These are phyloP conservation scores for Talaromyces islandicus DNA, from an alignment of 2,329 filamentous ascomycete species.

Conservation along the genomic window DNA sequence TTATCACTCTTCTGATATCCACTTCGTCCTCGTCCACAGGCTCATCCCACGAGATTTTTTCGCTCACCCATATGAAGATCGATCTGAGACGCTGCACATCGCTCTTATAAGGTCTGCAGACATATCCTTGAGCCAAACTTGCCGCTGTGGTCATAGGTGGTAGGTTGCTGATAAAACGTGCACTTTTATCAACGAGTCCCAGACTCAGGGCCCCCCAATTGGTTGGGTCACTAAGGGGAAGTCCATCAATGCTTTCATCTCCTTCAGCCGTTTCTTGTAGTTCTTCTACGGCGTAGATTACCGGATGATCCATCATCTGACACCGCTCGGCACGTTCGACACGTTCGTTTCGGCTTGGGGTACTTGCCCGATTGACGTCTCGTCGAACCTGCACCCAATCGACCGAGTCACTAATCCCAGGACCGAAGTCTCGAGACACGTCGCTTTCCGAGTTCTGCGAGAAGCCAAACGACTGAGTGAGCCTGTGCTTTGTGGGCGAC, in stretches of 20 bases:
- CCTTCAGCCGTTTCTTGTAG: slow-evolving; percentile 79
- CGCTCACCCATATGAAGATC: slow-evolving; percentile 97
- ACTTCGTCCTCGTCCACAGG: slow-evolving; percentile 74
- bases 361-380: slow-evolving; percentile 93
- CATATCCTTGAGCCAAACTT: slow-evolving; percentile 79
- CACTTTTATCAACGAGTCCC: slow-evolving; percentile 88
- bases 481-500: slow-evolving; percentile 45
- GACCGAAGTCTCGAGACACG: slow-evolving; percentile 64
- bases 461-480: slow-evolving; percentile 42
- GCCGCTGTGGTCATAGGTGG: slow-evolving; percentile 76
- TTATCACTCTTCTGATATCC: slow-evolving; percentile 77
- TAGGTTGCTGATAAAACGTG: slow-evolving; percentile 78
- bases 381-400: slow-evolving; percentile 98
- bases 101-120: slow-evolving; percentile 89
- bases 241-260: slow-evolving; percentile 80
- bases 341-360: slow-evolving; percentile 80
- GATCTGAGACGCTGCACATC: slow-evolving; percentile 88
- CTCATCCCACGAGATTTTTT: slow-evolving; percentile 92
- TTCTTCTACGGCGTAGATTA: slow-evolving; percentile 83
- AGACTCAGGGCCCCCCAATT: slow-evolving; percentile 78
- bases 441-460: slow-evolving; percentile 39
- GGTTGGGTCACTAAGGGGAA: slow-evolving; percentile 72
- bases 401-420: slow-evolving; percentile 46
- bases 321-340: slow-evolving; percentile 81
- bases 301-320: slow-evolving; percentile 87